A percentile compares a stretch with the other conserved stretches of the same genome.
Conservation (phyloP, 2,329 filamentous ascomycete genomes). For the Elsinoe ampelina region DNA sequence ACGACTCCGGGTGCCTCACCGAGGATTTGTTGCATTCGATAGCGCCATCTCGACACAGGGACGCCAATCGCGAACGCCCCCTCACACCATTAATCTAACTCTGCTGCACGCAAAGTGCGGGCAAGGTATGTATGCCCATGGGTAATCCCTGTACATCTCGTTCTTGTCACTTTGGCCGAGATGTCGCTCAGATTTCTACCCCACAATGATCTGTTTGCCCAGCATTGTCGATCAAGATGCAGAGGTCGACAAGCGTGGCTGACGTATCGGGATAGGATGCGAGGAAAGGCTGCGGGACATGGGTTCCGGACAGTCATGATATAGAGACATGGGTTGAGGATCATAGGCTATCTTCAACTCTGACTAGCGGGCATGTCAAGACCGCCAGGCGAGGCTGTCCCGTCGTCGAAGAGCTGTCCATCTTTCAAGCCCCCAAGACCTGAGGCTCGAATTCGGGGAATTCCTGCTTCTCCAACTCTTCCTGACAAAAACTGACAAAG, state of each 20-base stretch:
- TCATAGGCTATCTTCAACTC: neutral
- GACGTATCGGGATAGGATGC: neutral
- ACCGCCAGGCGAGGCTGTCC: neutral
- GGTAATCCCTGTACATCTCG: slow-evolving; percentile 8
- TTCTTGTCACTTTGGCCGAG: slow-evolving; percentile 3
- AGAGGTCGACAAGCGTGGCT: neutral
- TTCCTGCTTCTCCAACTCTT: slow-evolving; percentile 1
- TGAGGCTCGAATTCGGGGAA: slow-evolving; percentile 3
- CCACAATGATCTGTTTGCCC: slow-evolving; percentile 8
- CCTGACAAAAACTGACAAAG: neutral
- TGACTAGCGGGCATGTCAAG: neutral
- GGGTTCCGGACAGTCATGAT: neutral
- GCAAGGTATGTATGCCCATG: neutral
- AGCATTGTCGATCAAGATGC: slow-evolving; percentile 4
- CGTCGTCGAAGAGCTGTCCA: neutral
- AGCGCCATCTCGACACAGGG: neutral
- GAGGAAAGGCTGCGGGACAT: neutral
- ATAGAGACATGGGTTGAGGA: neutral
- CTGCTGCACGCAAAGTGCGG: neutral
- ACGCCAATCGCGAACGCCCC: slow-evolving; percentile 4
- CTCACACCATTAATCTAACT: neutral
- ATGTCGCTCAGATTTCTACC: slow-evolving; percentile 11
- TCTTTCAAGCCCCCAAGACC: neutral
- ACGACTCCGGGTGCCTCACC: neutral
- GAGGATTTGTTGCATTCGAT: slow-evolving; percentile 1